Conservation (phyloP, 768 basidiomycete genomes). For the Tulasnella sp. region DNA sequence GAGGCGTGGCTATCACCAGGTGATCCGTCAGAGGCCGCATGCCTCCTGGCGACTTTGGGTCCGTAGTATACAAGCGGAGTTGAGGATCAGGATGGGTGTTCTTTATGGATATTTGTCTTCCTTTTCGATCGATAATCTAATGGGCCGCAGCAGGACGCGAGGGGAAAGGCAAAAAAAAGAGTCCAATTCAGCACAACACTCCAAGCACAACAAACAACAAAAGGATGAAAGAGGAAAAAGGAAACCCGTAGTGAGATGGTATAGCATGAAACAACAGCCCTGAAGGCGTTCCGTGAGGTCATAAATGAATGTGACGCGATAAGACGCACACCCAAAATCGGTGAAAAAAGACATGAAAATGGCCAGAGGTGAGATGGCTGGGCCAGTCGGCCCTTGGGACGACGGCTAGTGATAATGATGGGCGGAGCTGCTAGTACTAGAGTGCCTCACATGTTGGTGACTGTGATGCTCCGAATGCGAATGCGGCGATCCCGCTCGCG, state of each 20-base stretch:
- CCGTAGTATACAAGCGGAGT: conserved; percentile 13
- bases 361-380: conserved; percentile 4
- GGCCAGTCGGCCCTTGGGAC: neutral
- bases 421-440: conserved; percentile 21
- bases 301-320: conserved; percentile 7
- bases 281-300: conserved; percentile 2
- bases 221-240: neutral
- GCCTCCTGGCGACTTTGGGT: conserved; percentile 12
- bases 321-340: neutral
- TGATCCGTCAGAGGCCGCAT: conserved; percentile 13
- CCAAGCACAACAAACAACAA: conserved; percentile 14
- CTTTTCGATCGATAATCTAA: conserved; percentile 30
- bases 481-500: conserved; percentile 12
- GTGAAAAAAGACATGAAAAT: conserved; percentile 24
- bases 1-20: conserved; percentile 26
- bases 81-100: conserved; percentile 27
- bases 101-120: conserved; percentile 29
- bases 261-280: conserved; percentile 4
- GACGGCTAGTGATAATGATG: neutral
- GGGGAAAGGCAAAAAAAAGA: conserved; percentile 14
- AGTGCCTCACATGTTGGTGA: conserved; percentile 31
- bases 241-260: neutral
- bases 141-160: conserved; percentile 16
- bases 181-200: neutral
- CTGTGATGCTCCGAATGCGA: conserved; percentile 26